Percentiles rank a stretch among this genome's conserved stretches.
Evolutionary conservation across 345 rosid species (phyloP).

Genomic region (Iberis pinnata): DNA sequence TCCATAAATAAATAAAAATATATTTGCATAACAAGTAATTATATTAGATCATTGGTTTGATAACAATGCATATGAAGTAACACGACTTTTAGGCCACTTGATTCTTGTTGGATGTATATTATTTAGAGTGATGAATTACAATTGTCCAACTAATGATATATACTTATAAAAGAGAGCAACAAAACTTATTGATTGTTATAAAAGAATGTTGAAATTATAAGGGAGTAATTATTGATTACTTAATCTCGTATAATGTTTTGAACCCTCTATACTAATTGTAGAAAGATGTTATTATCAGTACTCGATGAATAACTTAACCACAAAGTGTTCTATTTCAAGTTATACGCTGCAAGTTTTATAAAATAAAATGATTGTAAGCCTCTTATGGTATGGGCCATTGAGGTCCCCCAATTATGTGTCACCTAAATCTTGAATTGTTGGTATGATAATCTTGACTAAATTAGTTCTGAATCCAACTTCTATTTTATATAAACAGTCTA

Average conservation of each 20-base stretch:
- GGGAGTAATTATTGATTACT: neutral
- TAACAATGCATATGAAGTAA: too few relatives aligned
- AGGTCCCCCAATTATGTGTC: conserved; percentile 22
- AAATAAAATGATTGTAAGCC: neutral
- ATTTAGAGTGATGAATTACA: too few relatives aligned
- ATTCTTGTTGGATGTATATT: too few relatives aligned
- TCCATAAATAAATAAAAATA: too few relatives aligned
- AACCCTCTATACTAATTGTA: neutral
- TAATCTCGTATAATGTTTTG: neutral
- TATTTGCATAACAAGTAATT: too few relatives aligned
- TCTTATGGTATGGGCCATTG: conserved; percentile 13
- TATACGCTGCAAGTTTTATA: too few relatives aligned
- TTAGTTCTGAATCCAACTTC: conserved; percentile 13
- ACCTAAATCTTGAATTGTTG: conserved; percentile 27
- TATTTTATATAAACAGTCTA: neutral
- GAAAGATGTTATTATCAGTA: neutral
- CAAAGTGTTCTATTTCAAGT: neutral
- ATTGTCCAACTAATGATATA: too few relatives aligned
- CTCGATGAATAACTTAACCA: neutral
- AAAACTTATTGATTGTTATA: too few relatives aligned
- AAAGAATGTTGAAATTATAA: neutral
- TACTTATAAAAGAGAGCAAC: too few relatives aligned
- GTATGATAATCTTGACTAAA: conserved; percentile 64
- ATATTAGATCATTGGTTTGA: too few relatives aligned
- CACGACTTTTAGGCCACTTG: too few relatives aligned